These are phyloP conservation scores for Thermothelomyces thermophilus DNA, from an alignment of 2,329 filamentous ascomycete species.

Conservation along the genomic window DNA sequence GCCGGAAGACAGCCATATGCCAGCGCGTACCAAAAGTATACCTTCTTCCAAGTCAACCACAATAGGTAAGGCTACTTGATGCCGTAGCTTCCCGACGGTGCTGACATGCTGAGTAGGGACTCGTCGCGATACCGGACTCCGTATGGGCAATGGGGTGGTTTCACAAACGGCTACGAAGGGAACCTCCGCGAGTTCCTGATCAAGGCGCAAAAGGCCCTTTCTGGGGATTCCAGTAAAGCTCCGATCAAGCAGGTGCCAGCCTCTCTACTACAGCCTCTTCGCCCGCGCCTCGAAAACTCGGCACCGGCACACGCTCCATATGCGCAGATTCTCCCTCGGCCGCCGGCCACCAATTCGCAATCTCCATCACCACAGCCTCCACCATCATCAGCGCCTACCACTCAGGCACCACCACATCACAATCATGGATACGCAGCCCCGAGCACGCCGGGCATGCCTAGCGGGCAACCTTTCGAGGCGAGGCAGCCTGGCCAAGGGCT, in stretches of 20 bases:
- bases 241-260: conserved; percentile 14
- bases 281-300: conserved; percentile 16
- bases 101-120: conserved; percentile 36
- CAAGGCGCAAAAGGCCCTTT: conserved; percentile 35
- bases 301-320: conserved; percentile 13
- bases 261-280: conserved; percentile 16
- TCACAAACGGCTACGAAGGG: conserved; percentile 56
- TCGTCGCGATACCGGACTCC: conserved; percentile 53
- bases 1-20: conserved; percentile 25
- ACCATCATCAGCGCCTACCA: background rate
- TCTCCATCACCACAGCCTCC: background rate
- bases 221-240: conserved; percentile 18
- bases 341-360: conserved; percentile 2
- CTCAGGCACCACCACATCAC: conserved; percentile 6
- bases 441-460: background rate
- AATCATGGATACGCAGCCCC: conserved; percentile 6
- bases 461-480: conserved; percentile 6
- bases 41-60: conserved; percentile 54
- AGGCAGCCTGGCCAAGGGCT: conserved; percentile 22
- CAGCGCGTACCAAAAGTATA: conserved; percentile 47
- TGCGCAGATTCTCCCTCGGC: conserved; percentile 11
- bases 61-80: conserved; percentile 41
- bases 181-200: conserved; percentile 42
- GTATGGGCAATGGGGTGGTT: conserved; percentile 50
- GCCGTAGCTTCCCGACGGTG: background rate